These are phyloP conservation scores for Incumbomyces lentus DNA, from an alignment of 2,329 filamentous ascomycete genomes.

Conservation along the genomic window DNA sequence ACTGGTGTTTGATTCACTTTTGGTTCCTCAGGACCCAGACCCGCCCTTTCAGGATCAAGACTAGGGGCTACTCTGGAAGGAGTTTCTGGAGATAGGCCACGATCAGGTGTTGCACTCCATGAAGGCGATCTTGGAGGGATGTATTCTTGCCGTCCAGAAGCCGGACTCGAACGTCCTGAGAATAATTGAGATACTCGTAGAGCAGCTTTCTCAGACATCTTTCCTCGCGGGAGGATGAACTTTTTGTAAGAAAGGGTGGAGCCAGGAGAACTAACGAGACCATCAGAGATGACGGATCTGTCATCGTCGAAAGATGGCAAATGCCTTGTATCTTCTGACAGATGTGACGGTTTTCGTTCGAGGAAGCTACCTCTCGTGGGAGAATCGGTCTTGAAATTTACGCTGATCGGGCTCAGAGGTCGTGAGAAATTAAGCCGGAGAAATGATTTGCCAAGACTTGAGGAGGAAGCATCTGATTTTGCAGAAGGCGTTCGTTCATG, in stretches of 20 bases:
- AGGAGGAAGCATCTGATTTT: slow-evolving; percentile 62
- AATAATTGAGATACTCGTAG: slow-evolving; percentile 51
- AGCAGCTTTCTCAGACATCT: slow-evolving; percentile 49
- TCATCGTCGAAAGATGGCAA: slow-evolving; percentile 19
- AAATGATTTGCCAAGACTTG: slow-evolving; percentile 45
- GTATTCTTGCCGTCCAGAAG: slow-evolving; percentile 56
- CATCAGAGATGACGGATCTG: slow-evolving; percentile 11
- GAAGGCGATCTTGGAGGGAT: slow-evolving; percentile 32
- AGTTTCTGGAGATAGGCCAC: too few relatives aligned
- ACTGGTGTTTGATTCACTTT: neutral
- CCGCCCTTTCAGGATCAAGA: slow-evolving; percentile 3
- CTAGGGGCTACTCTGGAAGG: neutral
- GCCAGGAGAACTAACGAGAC: slow-evolving; percentile 27
- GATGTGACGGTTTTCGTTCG: slow-evolving; percentile 4
- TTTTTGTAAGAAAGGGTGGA: slow-evolving; percentile 80
- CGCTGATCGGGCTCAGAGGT: slow-evolving; percentile 61
- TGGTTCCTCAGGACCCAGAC: slow-evolving; percentile 8
- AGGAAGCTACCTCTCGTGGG: neutral
- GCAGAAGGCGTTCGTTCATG: slow-evolving; percentile 73
- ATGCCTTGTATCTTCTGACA: slow-evolving; percentile 4
- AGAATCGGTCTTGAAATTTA: slow-evolving; percentile 9
- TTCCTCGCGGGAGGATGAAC: slow-evolving; percentile 72
- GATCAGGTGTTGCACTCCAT: slow-evolving; percentile 10
- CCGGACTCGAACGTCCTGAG: slow-evolving; percentile 43
- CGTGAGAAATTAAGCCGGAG: slow-evolving; percentile 90